Conservation (phyloP, 129 eudicot species). For the Artemisia tridentata region DNA sequence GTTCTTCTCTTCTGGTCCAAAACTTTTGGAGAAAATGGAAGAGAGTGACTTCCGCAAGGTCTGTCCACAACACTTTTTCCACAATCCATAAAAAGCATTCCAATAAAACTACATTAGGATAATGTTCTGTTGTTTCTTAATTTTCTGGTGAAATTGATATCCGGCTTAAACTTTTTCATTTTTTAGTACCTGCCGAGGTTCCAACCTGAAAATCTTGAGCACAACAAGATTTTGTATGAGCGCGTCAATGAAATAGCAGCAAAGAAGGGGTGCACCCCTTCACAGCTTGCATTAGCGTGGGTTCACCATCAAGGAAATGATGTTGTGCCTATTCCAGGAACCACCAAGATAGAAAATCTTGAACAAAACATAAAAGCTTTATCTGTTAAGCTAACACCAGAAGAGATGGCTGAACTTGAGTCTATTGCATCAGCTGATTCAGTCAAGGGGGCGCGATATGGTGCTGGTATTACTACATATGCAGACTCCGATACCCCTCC, state of each 20-base stretch:
- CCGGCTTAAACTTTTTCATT: neutral
- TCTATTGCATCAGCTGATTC: slow-evolving; percentile 40
- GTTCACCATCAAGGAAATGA: slow-evolving; percentile 62
- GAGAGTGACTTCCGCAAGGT: slow-evolving; percentile 53
- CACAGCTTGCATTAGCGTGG: slow-evolving; percentile 65
- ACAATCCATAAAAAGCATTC: neutral
- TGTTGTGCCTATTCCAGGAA: slow-evolving; percentile 63
- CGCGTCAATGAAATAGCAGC: slow-evolving; percentile 39
- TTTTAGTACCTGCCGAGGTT: slow-evolving; percentile 52
- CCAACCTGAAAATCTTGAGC: slow-evolving; percentile 56
- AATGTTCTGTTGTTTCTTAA: neutral
- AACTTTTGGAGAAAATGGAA: slow-evolving; percentile 39
- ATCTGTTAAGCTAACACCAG: slow-evolving; percentile 38
- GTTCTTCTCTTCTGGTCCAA: slow-evolving; percentile 57
- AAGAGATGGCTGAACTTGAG: slow-evolving; percentile 53
- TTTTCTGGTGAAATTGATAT: neutral
- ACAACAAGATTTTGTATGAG: slow-evolving; percentile 44
- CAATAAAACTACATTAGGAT: neutral
- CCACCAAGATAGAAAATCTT: slow-evolving; percentile 50
- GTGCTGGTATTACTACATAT: slow-evolving; percentile 16
- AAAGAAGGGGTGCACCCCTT: slow-evolving; percentile 60
- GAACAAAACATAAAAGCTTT: slow-evolving; percentile 50
- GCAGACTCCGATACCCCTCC: slow-evolving; percentile 43
- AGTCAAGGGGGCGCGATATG: slow-evolving; percentile 42
- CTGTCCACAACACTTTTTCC: neutral